These are phyloP conservation scores for Penicillium dipodomyicola DNA, from an alignment of 495 filamentous ascomycete species.

Conservation along the genomic window DNA sequence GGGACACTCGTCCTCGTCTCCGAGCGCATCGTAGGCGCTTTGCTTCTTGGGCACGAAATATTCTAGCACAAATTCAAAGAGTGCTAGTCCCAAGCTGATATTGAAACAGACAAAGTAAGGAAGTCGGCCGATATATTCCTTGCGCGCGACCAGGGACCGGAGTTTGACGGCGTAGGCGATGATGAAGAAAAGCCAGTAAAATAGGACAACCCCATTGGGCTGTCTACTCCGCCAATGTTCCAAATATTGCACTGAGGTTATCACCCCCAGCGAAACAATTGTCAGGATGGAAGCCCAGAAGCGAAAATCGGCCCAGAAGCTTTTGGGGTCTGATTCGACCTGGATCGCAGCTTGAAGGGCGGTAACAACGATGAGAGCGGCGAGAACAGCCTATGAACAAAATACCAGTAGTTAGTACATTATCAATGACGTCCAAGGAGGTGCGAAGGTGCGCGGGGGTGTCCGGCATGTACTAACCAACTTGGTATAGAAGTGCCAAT, in stretches of 20 bases:
- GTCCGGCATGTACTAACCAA: conserved; percentile 56
- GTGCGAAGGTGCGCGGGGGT: conserved; percentile 1
- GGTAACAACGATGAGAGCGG: conserved; percentile 63
- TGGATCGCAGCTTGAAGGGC: conserved; percentile 74
- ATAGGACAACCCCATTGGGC: conserved; percentile 88
- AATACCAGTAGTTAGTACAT: conserved; percentile 28
- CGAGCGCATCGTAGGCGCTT: conserved; percentile 76
- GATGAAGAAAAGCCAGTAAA: conserved; percentile 93
- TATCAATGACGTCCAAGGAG: neutral
- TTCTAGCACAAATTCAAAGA: conserved; percentile 77
- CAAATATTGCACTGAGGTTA: conserved; percentile 84
- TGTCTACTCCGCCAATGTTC: conserved; percentile 88
- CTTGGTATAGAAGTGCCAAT: conserved; percentile 96
- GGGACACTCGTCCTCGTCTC: conserved; percentile 90
- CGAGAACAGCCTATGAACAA: conserved; percentile 62
- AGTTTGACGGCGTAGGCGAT: conserved; percentile 81
- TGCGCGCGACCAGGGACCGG: conserved; percentile 78
- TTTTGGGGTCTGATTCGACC: conserved; percentile 63
- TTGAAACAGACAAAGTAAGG: conserved; percentile 80
- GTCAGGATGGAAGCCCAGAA: conserved; percentile 85
- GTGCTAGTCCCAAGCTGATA: conserved; percentile 67
- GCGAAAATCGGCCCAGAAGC: conserved; percentile 79
- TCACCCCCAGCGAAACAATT: conserved; percentile 72
- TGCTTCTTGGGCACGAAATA: conserved; percentile 88
- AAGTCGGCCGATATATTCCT: conserved; percentile 60